Base-by-base conservation (phyloP, 2,329 filamentous ascomycete genomes). In the Xylaria sp. region DNA sequence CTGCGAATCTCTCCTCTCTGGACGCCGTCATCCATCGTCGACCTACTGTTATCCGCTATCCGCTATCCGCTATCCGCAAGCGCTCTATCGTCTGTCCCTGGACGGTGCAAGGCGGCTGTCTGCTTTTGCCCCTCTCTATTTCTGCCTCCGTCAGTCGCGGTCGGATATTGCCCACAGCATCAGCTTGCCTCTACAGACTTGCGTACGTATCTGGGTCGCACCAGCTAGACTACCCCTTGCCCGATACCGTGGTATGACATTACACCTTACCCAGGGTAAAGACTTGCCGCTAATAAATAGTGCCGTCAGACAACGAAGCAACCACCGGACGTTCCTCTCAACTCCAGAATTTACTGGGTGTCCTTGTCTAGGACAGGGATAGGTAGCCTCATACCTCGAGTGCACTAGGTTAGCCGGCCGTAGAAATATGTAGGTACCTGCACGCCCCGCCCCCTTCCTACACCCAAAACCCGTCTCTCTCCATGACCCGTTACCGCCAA, bases 281-380 rank as follows among this genome's bases (percentile, higher is more conserved):
- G 43, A 55, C 56, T 40, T 56, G 45, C 51, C 57, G 25, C 57
- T 54, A 60, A 55, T 60, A 56, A 60, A 52, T 60, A 60, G 51
- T 38, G 51, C 46, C 51, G 15, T 19, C 46, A 47, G 43, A 43
- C 51, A 49, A 23, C 56, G 21, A 37, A 46, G 31, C 35, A n/a
- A 28, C n/a, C 19, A 51, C 33, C 17, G n/a, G 35, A 31, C 37
- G 33, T 60, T 42, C 50, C 40, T 35, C 52, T 35, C 25, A 42
- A 23, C 50, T 21, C 25, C 33, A 23, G 35, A 58, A 35, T 43
- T 23, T 14, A 19, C 45, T 15, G 33, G 49, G 19, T 38, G 19
- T 38, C 38, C 19, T n/a, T 38, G 33, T 23, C 21, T 33, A 37
- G 33, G 19, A 15, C n/a, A 43, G 43, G 37, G 49, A 19, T 40